Evolutionary conservation across 768 basidiomycete species (phyloP).

Genomic region (Lenzites betulinus): DNA sequence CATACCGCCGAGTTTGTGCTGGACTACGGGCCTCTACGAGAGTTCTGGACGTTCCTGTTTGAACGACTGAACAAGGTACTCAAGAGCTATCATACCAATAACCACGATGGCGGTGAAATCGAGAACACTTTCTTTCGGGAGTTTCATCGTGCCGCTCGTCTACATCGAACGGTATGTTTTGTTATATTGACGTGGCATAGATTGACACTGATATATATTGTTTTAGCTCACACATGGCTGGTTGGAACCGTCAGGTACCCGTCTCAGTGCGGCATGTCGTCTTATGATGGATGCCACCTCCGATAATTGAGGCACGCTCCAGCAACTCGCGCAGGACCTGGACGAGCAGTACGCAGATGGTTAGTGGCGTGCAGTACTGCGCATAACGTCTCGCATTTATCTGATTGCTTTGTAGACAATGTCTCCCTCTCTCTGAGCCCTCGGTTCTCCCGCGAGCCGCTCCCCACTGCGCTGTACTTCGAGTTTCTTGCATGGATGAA

Average conservation of each 20-base stretch:
- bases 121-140: constrained; percentile 33
- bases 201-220: background rate
- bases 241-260: background rate
- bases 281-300: background rate
- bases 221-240: background rate
- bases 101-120: constrained; percentile 31
- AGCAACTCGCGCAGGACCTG: background rate
- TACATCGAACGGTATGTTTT: constrained; percentile 18
- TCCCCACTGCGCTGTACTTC: background rate
- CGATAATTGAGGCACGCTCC: background rate
- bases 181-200: background rate
- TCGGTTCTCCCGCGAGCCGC: background rate
- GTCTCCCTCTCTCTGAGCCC: background rate
- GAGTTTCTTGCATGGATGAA: background rate
- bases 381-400: background rate
- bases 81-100: constrained; percentile 31
- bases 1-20: constrained; percentile 32
- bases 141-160: constrained; percentile 17
- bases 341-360: background rate
- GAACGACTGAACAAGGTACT: constrained; percentile 37
- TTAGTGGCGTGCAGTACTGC: background rate
- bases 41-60: constrained; percentile 38
- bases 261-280: background rate
- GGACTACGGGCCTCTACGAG: constrained; percentile 39
- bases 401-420: background rate